Evolutionary conservation across 805 yeast species (phyloP).

Genomic region (Alloascoidea hylecoeti): DNA sequence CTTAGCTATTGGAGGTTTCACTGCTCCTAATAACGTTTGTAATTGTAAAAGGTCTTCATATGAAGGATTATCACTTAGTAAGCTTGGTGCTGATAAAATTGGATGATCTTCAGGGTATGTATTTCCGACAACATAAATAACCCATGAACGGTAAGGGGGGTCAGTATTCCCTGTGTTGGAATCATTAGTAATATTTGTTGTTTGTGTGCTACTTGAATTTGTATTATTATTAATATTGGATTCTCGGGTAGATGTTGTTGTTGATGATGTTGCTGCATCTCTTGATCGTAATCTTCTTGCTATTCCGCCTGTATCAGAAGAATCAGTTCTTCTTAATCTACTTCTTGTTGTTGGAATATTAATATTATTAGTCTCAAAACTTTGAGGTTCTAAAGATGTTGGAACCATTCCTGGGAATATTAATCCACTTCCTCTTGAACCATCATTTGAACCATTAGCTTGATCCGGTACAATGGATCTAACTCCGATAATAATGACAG

Average conservation of each 20-base stretch:
- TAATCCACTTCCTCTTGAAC: no score
- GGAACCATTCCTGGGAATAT: no score
- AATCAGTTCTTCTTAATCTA: constrained; percentile 1
- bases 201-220: constrained; percentile 2
- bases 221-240: constrained; percentile 7
- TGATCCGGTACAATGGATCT: constrained; percentile 20
- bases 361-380: not conserved
- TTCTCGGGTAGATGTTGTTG: constrained; percentile 6
- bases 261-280: constrained; percentile 8
- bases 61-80: constrained; percentile 33
- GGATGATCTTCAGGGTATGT: constrained; percentile 35
- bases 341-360: no score
- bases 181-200: constrained; percentile 1
- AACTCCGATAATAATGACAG: constrained; percentile 35
- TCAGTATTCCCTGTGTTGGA: constrained; percentile 2
- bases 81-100: constrained; percentile 28
- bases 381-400: no score
- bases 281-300: constrained; percentile 8
- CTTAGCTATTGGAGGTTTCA: constrained; percentile 27
- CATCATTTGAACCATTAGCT: no score
- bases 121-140: constrained; percentile 49
- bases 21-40: constrained; percentile 32
- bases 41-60: constrained; percentile 33
- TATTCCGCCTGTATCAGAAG: constrained; percentile 4
- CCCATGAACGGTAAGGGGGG: constrained; percentile 32